Evolutionary conservation across 2,329 filamentous ascomycete species (phyloP), one percentile per base, ranked within the genome.

Genomic region (Gnomoniopsis sp.): DNA sequence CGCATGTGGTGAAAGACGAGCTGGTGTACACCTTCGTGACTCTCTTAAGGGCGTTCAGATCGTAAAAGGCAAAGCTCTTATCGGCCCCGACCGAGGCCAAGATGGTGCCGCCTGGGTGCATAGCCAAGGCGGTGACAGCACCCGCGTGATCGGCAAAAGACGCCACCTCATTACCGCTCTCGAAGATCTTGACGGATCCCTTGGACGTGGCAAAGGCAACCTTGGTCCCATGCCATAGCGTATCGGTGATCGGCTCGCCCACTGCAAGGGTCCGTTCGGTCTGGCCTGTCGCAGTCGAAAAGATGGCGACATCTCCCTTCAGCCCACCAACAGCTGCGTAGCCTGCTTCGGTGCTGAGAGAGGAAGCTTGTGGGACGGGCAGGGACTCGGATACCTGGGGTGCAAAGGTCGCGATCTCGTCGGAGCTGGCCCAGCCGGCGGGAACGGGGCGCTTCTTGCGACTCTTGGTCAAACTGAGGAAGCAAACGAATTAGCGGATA

Each of bases 51-150:
- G 79, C 80, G 21, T 80, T 73, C 43, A 97, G 74, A 65, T 98
- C 91, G 73, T 98, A 97, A 62, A 98, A 85, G 2, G 93, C 85
- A 69, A 96, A 92, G 72, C 89, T 93, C 83, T 96, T 97, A 72
- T 99, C 95, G 1, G 86, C 83, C 51, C 93, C 93, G 36, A 95
- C 89, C 0, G 93, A 96, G 2, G 90, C 93, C 49, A 97, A 72
- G 58, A 99, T 85, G 55, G 89, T 85, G 43, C 89, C 90, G 64
- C 89, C 88, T 1, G 95, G 91, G 71, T 99, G 95, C 8, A 93
- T 70, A 38, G 91, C 86, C 58, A 99, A 74, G 6, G 85, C 88
- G 10, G 88, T 95, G 1, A 87, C 89, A 58, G 90, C 81, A 4
- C 93, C 93, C 22, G 92, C 89, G 72, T 99, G 95, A 54, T 90